phyloP scores from a whole-genome alignment of 441 rosid species.

The Erodium trifolium region DNA sequence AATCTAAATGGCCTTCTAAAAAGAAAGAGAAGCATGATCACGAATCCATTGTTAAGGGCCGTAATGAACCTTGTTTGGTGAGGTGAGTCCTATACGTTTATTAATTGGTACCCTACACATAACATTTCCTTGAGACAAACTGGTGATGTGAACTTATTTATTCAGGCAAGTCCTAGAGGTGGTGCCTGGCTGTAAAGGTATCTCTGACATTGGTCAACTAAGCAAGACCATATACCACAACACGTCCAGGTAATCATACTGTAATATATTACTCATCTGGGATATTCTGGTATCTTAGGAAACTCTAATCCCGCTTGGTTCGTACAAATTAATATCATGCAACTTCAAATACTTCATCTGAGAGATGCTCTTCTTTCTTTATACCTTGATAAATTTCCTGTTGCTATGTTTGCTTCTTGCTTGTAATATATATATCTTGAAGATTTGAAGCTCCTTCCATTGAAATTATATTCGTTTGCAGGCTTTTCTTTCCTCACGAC shows the following conservation, averaged over 20 bases:
- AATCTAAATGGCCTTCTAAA: slow-evolving; percentile 75
- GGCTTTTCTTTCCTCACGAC: slow-evolving; percentile 91
- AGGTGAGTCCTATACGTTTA: slow-evolving; percentile 46
- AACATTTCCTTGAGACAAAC: neutral
- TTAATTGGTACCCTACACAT: neutral
- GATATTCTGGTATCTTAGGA: neutral
- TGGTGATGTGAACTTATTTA: slow-evolving; percentile 4
- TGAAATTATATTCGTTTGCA: slow-evolving; percentile 26
- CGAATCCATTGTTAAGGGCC: slow-evolving; percentile 68
- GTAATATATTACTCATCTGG: slow-evolving; percentile 3
- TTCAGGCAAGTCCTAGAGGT: slow-evolving; percentile 92
- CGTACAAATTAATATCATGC: no score
- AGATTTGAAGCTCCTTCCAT: no score
- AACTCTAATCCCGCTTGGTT: neutral
- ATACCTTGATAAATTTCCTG: no score
- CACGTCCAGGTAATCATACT: slow-evolving; percentile 63
- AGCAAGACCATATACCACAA: slow-evolving; percentile 70
- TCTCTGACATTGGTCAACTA: slow-evolving; percentile 47
- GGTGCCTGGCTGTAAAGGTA: slow-evolving; percentile 79
- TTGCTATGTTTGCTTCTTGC: no score
- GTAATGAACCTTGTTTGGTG: slow-evolving; percentile 90
- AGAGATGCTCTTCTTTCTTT: no score
- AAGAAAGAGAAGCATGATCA: slow-evolving; percentile 86
- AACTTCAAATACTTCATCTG: no score
- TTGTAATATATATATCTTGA: no score